phyloP scores from a whole-genome alignment of 345 rosid species.

The Capsella bursapastoris region DNA sequence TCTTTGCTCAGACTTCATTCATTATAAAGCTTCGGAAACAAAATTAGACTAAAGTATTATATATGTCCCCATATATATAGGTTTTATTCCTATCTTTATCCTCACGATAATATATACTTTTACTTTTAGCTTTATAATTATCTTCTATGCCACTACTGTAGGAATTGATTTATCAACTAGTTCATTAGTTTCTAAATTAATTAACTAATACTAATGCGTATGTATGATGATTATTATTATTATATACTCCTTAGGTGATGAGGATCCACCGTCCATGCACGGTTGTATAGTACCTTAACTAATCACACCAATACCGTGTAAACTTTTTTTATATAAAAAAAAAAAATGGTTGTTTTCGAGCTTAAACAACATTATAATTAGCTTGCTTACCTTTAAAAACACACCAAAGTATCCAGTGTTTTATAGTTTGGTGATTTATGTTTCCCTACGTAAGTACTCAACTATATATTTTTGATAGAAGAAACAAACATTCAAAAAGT shows the following conservation, averaged over 20 bases:
- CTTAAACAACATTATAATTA: too few relatives aligned
- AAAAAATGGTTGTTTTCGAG: too few relatives aligned
- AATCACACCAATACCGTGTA: neutral
- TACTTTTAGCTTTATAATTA: neutral
- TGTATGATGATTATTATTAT: neutral
- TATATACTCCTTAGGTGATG: neutral
- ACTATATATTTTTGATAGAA: too few relatives aligned
- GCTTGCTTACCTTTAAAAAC: too few relatives aligned
- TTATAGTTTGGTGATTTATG: too few relatives aligned
- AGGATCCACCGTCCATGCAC: slow-evolving; percentile 1
- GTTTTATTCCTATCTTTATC: slow-evolving; percentile 19
- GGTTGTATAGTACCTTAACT: neutral
- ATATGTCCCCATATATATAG: slow-evolving; percentile 13
- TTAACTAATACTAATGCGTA: neutral
- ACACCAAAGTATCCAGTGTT: too few relatives aligned
- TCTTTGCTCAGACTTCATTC: slow-evolving; percentile 38
- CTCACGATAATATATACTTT: neutral
- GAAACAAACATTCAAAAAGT: too few relatives aligned
- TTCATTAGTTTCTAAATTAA: neutral
- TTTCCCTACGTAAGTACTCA: too few relatives aligned
- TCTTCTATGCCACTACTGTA: neutral
- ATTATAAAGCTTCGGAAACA: slow-evolving; percentile 13
- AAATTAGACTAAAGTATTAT: slow-evolving; percentile 18
- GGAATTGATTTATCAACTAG: neutral
- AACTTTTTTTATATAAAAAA: too few relatives aligned